A percentile compares a stretch with the other conserved stretches of the same genome.
Conservation (phyloP, 1,284 basidiomycete genomes). For the Athelia psychrophila region DNA sequence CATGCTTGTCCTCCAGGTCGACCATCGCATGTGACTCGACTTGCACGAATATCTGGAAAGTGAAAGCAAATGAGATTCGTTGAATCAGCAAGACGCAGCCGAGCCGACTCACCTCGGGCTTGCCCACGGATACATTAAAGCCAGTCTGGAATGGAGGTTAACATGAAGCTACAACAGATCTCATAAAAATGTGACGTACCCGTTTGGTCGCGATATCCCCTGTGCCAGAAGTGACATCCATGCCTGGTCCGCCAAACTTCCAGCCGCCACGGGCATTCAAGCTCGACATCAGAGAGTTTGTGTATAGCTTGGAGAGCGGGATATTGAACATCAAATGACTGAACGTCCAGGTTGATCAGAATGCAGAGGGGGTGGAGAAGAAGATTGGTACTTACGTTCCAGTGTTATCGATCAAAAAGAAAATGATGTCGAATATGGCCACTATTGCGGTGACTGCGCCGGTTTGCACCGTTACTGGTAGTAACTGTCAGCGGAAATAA, state of each 20-base stretch:
- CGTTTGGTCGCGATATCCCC: not conserved
- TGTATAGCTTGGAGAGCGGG: slow-evolving; percentile 40
- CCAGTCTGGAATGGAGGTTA: not conserved
- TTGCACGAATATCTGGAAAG: slow-evolving; percentile 16
- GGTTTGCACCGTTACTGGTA: slow-evolving; percentile 34
- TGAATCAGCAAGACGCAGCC: not conserved
- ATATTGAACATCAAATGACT: slow-evolving; percentile 41
- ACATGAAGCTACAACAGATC: not conserved
- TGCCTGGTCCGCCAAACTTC: slow-evolving; percentile 17
- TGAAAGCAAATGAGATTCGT: not conserved
- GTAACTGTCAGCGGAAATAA: not conserved
- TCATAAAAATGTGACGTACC: not conserved
- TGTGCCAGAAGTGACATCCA: not conserved
- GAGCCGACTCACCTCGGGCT: not conserved
- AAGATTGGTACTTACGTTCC: slow-evolving; percentile 21
- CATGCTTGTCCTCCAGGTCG: slow-evolving; percentile 2
- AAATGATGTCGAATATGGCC: slow-evolving; percentile 29
- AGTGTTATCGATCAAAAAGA: slow-evolving; percentile 29
- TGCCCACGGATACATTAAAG: not conserved
- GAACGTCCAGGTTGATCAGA: not conserved
- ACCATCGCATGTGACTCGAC: slow-evolving; percentile 22
- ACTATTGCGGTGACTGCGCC: slow-evolving; percentile 31
- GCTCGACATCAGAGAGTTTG: slow-evolving; percentile 40
- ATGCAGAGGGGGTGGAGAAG: not conserved
- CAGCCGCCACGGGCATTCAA: slow-evolving; percentile 34